Evolutionary conservation across 2,329 filamentous ascomycete genomes (phyloP).

Genomic region (Beauveria australis): DNA sequence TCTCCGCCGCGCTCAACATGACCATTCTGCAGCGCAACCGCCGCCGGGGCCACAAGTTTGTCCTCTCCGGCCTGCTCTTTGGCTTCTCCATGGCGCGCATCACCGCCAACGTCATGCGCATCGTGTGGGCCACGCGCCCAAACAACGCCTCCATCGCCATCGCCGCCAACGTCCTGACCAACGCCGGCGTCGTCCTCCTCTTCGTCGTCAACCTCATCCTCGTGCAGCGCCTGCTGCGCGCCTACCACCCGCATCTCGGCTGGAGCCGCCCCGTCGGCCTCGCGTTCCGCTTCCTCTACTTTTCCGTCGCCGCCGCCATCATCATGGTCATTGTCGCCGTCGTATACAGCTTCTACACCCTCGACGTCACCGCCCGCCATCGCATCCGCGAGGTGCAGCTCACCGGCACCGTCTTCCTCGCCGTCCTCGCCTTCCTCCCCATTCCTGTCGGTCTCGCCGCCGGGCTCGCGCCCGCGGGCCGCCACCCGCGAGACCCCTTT

Average conservation of each 20-base stretch:
- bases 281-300: conserved; percentile 50
- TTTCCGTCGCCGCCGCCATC: conserved; percentile 49
- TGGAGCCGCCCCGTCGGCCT: conserved; percentile 51
- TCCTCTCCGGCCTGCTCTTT: conserved; percentile 49
- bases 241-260: conserved; percentile 61
- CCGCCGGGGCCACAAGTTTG: conserved; percentile 46
- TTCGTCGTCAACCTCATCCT: conserved; percentile 75
- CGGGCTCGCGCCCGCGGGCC: conserved; percentile 34
- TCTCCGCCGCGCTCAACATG: conserved; percentile 49
- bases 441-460: conserved; percentile 36
- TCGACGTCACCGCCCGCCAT: conserved; percentile 37
- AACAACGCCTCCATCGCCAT: conserved; percentile 36
- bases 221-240: conserved; percentile 65
- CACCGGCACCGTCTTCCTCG: conserved; percentile 55
- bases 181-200: conserved; percentile 65
- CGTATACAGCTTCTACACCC: conserved; percentile 60
- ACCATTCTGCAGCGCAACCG: conserved; percentile 45
- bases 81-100: conserved; percentile 50
- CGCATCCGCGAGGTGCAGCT: conserved; percentile 59
- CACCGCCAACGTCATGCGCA: conserved; percentile 41
- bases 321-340: conserved; percentile 58
- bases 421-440: conserved; percentile 58
- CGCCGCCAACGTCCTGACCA: conserved; percentile 61
- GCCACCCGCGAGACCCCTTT: conserved; percentile 36
- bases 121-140: conserved; percentile 42